A percentile compares a stretch with the other conserved stretches of the same genome.
phyloP scores from a whole-genome alignment of 805 yeast genomes.

The Debaryomyces hansenii region DNA sequence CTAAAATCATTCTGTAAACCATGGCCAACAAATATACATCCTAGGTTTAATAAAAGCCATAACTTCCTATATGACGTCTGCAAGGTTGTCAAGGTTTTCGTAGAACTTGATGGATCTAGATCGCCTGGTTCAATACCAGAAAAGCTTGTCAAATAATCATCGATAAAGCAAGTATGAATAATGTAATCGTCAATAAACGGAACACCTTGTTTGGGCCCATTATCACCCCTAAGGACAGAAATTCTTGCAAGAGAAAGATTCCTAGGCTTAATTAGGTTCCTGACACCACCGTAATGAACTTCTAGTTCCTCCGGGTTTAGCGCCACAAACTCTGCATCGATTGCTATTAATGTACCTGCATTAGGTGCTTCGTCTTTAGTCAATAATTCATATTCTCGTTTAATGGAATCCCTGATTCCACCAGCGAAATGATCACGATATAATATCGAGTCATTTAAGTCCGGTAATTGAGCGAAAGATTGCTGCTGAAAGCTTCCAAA shows the following conservation, averaged over 20 bases:
- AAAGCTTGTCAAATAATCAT: conserved; percentile 83
- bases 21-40: conserved; percentile 93
- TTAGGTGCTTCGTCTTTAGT: conserved; percentile 69
- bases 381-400: conserved; percentile 66
- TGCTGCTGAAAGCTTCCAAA: conserved; percentile 38
- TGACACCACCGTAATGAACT: conserved; percentile 69
- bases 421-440: conserved; percentile 75
- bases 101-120: conserved; percentile 66
- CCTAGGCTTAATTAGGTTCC: conserved; percentile 71
- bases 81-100: conserved; percentile 69
- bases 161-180: conserved; percentile 65
- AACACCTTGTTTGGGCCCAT: conserved; percentile 62
- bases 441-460: conserved; percentile 61
- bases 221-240: conserved; percentile 75
- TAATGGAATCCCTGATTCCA: conserved; percentile 57
- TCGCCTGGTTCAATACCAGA: conserved; percentile 97
- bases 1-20: conserved; percentile 90
- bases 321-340: conserved; percentile 95
- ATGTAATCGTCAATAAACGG: conserved; percentile 95
- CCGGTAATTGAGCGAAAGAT: conserved; percentile 15
- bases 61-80: conserved; percentile 84
- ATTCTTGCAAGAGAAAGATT: conserved; percentile 81
- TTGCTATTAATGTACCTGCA: conserved; percentile 78
- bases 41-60: conserved; percentile 86
- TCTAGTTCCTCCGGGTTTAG: conserved; percentile 78